Evolutionary conservation across 2,329 filamentous ascomycete genomes (phyloP).

Genomic region (Aspergillus ustus): DNA sequence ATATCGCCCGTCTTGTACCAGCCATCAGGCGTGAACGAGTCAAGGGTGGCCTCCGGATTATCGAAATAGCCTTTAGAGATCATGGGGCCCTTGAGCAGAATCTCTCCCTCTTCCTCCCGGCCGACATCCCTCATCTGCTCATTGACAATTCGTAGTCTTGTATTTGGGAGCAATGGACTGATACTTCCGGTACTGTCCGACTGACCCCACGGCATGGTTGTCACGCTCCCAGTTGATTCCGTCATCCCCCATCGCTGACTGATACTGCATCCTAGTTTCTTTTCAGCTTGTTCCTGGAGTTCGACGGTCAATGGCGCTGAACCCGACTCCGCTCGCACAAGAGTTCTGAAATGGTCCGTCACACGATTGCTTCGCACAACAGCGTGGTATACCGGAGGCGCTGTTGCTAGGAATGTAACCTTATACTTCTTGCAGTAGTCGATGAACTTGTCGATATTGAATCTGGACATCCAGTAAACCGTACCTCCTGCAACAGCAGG

Average conservation of each 20-base stretch:
- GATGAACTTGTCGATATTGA: slow-evolving; percentile 62
- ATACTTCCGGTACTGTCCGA: slow-evolving; percentile 22
- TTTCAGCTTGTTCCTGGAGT: slow-evolving; percentile 56
- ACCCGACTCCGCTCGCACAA: slow-evolving; percentile 56
- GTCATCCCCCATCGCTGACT: slow-evolving; percentile 25
- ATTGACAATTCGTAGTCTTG: slow-evolving; percentile 19
- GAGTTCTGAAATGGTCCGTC: slow-evolving; percentile 58
- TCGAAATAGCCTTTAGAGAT: slow-evolving; percentile 22
- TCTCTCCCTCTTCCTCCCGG: slow-evolving; percentile 17
- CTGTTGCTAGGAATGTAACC: slow-evolving; percentile 62
- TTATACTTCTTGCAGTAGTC: slow-evolving; percentile 55
- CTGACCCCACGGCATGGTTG: slow-evolving; percentile 22
- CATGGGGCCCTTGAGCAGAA: slow-evolving; percentile 22
- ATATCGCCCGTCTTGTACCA: slow-evolving; percentile 25
- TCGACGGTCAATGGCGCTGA: slow-evolving; percentile 63
- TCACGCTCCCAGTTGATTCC: slow-evolving; percentile 23
- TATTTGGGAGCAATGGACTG: slow-evolving; percentile 22
- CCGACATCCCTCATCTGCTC: slow-evolving; percentile 14
- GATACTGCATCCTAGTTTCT: slow-evolving; percentile 49
- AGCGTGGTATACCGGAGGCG: slow-evolving; percentile 64
- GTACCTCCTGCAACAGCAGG: slow-evolving; percentile 52
- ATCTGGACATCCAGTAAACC: slow-evolving; percentile 67
- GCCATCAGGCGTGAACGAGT: slow-evolving; percentile 16
- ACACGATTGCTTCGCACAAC: slow-evolving; percentile 63
- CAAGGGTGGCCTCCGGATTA: slow-evolving; percentile 18